A percentile compares a stretch with the other conserved stretches of the same genome.
phyloP scores from a whole-genome alignment of 2,329 filamentous ascomycete species.

The Elsinoe perseae region DNA sequence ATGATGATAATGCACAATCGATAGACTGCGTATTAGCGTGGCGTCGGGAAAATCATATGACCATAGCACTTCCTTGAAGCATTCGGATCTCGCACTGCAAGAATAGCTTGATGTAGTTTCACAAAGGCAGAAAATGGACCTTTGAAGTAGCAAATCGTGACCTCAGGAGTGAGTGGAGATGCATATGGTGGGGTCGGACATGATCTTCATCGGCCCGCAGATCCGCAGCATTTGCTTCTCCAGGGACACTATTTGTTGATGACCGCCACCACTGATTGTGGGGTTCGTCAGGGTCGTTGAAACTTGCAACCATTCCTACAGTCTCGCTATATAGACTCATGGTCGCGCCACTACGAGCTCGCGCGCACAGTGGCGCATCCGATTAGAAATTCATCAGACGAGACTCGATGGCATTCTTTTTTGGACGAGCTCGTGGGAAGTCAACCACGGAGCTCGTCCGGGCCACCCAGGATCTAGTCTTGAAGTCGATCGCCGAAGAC shows the following conservation, averaged over 20 bases:
- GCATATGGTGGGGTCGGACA: neutral
- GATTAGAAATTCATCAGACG: neutral
- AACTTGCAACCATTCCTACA: neutral
- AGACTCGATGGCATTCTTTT: constrained; percentile 60
- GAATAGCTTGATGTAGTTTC: too few species aligned
- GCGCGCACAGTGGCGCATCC: constrained; percentile 1
- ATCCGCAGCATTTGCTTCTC: neutral
- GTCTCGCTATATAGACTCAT: neutral
- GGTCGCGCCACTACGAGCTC: neutral
- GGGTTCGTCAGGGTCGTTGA: constrained; percentile 6
- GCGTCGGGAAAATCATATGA: neutral
- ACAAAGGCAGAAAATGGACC: too few species aligned
- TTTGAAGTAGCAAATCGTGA: too few species aligned
- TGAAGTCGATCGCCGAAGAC: constrained; percentile 50
- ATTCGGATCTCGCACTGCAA: too few species aligned
- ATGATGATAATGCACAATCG: neutral
- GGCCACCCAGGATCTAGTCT: constrained; percentile 56
- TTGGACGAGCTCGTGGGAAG: constrained; percentile 55
- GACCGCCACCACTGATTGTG: neutral
- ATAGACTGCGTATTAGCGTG: neutral
- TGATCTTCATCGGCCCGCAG: neutral
- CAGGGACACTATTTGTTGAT: constrained; percentile 5
- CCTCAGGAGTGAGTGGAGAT: neutral
- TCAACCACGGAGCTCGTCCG: constrained; percentile 54
- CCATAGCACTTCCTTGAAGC: too few species aligned